phyloP scores from a whole-genome alignment of 345 rosid genomes.

The Salix dunnii region DNA sequence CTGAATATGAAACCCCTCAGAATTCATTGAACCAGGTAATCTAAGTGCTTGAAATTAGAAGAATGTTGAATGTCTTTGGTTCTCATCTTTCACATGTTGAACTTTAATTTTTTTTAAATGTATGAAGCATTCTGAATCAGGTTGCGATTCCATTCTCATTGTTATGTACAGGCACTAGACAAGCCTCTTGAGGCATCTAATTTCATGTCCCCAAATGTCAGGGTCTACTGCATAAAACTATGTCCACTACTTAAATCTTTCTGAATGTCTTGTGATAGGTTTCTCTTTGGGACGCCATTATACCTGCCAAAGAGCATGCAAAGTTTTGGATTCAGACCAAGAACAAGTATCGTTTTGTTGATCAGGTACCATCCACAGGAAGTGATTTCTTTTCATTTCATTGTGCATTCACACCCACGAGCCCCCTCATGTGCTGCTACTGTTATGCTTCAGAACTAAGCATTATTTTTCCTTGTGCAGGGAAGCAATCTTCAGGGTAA shows the following conservation, averaged over 20 bases:
- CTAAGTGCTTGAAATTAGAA: neutral
- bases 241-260: constrained; percentile 1
- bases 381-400: neutral
- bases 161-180: neutral
- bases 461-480: constrained; percentile 30
- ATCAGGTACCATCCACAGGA: constrained; percentile 53
- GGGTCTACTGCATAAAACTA: neutral
- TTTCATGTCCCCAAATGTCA: neutral
- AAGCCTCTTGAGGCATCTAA: neutral
- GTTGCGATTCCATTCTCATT: neutral
- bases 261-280: constrained; percentile 40
- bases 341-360: constrained; percentile 90
- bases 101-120: neutral
- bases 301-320: constrained; percentile 74
- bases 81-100: neutral
- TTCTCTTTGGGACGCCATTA: constrained; percentile 94
- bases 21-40: constrained; percentile 87
- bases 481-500: constrained; percentile 81
- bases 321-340: constrained; percentile 69
- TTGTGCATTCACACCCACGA: neutral
- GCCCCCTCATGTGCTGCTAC: neutral
- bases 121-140: neutral
- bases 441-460: neutral
- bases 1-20: constrained; percentile 76
- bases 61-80: neutral